These are phyloP conservation scores for Corinectria fuckeliana DNA, from an alignment of 2,329 filamentous ascomycete genomes.

Conservation along the genomic window DNA sequence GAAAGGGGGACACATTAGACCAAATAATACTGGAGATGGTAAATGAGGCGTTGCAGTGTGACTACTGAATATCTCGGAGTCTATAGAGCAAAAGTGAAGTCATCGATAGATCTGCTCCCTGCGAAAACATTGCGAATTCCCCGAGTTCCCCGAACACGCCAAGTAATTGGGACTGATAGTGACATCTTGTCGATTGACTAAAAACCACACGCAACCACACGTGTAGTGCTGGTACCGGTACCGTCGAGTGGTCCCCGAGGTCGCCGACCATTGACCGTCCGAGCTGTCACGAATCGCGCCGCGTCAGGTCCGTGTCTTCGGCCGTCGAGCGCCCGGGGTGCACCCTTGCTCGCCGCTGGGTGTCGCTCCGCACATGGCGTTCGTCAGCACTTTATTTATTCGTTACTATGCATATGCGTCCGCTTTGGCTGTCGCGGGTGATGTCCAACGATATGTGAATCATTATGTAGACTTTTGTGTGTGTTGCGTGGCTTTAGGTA, in stretches of 20 bases:
- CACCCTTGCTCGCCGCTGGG: background rate
- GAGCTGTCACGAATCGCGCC: background rate
- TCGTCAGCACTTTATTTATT: background rate
- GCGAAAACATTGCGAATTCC: background rate
- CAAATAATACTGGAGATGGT: too few species aligned
- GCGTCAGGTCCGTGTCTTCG: background rate
- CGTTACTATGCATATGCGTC: too few species aligned
- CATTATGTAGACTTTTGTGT: background rate
- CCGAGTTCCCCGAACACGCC: background rate
- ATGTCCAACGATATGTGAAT: background rate
- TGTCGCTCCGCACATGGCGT: background rate
- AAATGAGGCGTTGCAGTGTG: too few species aligned
- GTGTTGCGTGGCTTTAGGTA: background rate
- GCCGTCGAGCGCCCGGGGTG: background rate
- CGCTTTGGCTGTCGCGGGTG: background rate
- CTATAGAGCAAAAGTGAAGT: background rate
- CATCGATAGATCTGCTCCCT: background rate
- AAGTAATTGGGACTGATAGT: background rate
- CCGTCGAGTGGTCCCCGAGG: constrained; percentile 14
- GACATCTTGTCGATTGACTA: background rate
- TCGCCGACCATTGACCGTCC: constrained; percentile 1
- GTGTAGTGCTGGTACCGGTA: background rate
- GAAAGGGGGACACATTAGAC: too few species aligned
- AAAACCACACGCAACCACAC: background rate
- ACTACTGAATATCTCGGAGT: background rate